These are phyloP conservation scores for Neurospora sp. DNA, from an alignment of 495 filamentous ascomycete genomes.

Conservation along the genomic window DNA sequence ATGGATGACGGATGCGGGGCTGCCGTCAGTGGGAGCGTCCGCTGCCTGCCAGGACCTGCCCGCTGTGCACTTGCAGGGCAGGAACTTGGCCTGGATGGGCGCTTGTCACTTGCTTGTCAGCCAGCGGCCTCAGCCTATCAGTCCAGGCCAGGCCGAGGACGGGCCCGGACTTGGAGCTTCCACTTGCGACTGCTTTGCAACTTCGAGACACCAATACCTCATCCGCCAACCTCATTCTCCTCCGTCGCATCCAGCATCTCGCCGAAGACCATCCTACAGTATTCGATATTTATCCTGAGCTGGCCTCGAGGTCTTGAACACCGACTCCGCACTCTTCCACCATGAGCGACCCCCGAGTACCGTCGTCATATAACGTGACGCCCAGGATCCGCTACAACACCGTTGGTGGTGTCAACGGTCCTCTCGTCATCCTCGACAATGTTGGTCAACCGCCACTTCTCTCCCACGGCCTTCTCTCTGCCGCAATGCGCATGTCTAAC, in stretches of 20 bases:
- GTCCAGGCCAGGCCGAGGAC: background rate
- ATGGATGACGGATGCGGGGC: background rate
- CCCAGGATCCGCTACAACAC: constrained; percentile 95
- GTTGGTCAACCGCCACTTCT: constrained; percentile 38
- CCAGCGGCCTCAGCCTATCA: background rate
- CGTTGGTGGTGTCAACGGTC: constrained; percentile 94
- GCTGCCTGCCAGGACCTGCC: background rate
- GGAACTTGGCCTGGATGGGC: background rate
- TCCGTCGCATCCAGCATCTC: constrained; percentile 5
- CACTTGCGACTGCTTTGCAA: constrained; percentile 8
- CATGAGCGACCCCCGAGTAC: constrained; percentile 76
- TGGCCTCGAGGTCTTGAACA: constrained; percentile 8
- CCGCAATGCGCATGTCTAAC: constrained; percentile 19
- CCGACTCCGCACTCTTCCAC: constrained; percentile 2
- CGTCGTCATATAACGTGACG: constrained; percentile 57
- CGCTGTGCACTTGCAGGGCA: background rate
- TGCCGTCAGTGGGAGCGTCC: background rate
- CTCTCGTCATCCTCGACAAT: constrained; percentile 93
- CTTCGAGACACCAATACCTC: constrained; percentile 5
- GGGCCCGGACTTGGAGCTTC: constrained; percentile 7
- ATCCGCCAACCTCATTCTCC: constrained; percentile 3
- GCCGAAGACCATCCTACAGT: background rate
- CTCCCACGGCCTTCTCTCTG: background rate
- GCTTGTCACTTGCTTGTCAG: background rate
- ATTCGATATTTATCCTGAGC: constrained; percentile 5